Conservation (phyloP, 805 yeast species). For the Metschnikowia hibisci region DNA sequence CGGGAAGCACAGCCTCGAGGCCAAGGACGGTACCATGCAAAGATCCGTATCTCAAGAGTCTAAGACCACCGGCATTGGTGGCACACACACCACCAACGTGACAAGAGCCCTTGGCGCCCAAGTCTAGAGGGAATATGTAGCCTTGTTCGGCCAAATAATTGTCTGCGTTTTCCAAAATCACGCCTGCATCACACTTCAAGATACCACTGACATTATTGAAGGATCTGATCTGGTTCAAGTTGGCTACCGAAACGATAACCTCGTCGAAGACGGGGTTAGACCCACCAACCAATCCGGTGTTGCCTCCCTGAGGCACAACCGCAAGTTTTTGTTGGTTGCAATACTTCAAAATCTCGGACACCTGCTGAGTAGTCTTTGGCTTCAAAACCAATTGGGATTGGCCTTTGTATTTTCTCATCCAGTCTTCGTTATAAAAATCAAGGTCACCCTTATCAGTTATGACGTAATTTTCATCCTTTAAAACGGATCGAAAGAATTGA, state of each 20-base stretch:
- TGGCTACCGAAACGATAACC: constrained; percentile 65
- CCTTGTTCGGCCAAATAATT: constrained; percentile 72
- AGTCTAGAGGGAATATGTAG: constrained; percentile 85
- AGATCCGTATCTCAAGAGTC: constrained; percentile 85
- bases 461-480: constrained; percentile 47
- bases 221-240: constrained; percentile 71
- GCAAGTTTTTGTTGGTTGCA: constrained; percentile 77
- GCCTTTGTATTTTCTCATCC: constrained; percentile 94
- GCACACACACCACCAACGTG: constrained; percentile 95
- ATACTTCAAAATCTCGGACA: constrained; percentile 69
- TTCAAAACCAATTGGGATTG: constrained; percentile 74
- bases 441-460: constrained; percentile 62
- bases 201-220: constrained; percentile 84
- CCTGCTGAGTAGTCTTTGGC: constrained; percentile 78
- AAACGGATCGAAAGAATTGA: constrained; percentile 53
- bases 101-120: constrained; percentile 97
- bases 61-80: constrained; percentile 93
- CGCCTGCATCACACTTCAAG: constrained; percentile 85
- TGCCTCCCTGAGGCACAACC: constrained; percentile 95
- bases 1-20: constrained; percentile 86
- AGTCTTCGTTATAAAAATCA: constrained; percentile 75
- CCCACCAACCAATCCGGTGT: constrained; percentile 95
- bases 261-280: constrained; percentile 91
- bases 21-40: constrained; percentile 91
- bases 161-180: constrained; percentile 83